phyloP scores from a whole-genome alignment of 108 stramenopile species.

The Aureococcus anophagefferens region DNA sequence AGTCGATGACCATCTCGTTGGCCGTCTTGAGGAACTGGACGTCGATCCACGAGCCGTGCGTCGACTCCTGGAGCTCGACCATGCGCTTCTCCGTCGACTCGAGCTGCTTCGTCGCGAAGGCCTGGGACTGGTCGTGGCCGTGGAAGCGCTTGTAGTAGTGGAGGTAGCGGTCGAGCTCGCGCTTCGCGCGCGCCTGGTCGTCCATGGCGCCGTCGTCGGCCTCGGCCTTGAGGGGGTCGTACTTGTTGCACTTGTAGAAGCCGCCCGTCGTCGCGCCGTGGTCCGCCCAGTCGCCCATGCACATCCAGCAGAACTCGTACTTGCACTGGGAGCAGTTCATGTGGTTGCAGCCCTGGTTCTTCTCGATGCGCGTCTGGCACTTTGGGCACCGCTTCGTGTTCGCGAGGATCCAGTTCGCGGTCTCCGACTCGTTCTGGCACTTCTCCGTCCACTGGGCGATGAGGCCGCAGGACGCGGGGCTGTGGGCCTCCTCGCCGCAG shows the following conservation, averaged over 20 bases:
- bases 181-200: slow-evolving; percentile 15
- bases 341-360: slow-evolving; percentile 48
- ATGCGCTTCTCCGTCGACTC: slow-evolving; percentile 35
- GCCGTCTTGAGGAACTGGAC: slow-evolving; percentile 53
- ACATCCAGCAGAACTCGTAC: slow-evolving; percentile 46
- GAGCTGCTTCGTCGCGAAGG: slow-evolving; percentile 40
- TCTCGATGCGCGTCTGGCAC: slow-evolving; percentile 28
- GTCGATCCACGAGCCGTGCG: slow-evolving; percentile 39
- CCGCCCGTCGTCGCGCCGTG: neutral
- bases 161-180: slow-evolving; percentile 53
- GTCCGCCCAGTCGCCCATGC: slow-evolving; percentile 22
- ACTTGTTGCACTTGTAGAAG: slow-evolving; percentile 35
- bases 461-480: slow-evolving; percentile 5
- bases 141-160: slow-evolving; percentile 63
- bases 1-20: slow-evolving; percentile 44
- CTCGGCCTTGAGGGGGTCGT: slow-evolving; percentile 35
- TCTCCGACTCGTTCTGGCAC: slow-evolving; percentile 6
- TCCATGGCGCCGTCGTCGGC: slow-evolving; percentile 22
- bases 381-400: slow-evolving; percentile 25
- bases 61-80: slow-evolving; percentile 39
- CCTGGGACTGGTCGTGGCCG: slow-evolving; percentile 46
- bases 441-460: slow-evolving; percentile 5
- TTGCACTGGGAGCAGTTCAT: slow-evolving; percentile 41
- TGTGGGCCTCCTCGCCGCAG: slow-evolving; percentile 57
- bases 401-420: slow-evolving; percentile 21